These are phyloP conservation scores for Penicillium silybi DNA, from an alignment of 495 filamentous ascomycete species.

Conservation along the genomic window DNA sequence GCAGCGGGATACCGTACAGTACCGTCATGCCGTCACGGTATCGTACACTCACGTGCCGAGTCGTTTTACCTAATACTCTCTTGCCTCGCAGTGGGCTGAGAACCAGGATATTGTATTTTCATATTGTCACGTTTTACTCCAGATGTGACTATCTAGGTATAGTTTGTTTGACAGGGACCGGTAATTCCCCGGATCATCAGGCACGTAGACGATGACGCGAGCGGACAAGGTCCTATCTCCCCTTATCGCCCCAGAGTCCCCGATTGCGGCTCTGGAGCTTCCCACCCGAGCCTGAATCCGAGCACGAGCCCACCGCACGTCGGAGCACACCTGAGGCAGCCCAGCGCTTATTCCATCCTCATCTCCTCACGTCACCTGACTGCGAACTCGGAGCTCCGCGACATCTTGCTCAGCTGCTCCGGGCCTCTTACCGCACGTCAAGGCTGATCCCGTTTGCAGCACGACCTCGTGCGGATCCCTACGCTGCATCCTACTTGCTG, in stretches of 20 bases:
- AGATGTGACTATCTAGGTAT: neutral
- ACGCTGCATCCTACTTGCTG: slow-evolving; percentile 7
- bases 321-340: neutral
- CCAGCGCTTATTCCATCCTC: slow-evolving; percentile 1
- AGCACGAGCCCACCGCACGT: neutral
- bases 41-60: neutral
- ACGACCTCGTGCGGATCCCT: slow-evolving; percentile 1
- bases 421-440: neutral
- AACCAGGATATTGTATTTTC: too few species aligned
- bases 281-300: neutral
- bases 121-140: too few species aligned
- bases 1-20: slow-evolving; percentile 19
- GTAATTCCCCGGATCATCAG: slow-evolving; percentile 1
- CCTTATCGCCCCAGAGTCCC: slow-evolving; percentile 4
- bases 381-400: slow-evolving; percentile 18
- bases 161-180: neutral
- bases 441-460: slow-evolving; percentile 5
- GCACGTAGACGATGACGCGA: neutral
- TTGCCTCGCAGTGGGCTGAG: neutral
- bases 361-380: slow-evolving; percentile 23
- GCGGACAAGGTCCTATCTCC: slow-evolving; percentile 3
- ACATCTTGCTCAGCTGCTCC: neutral
- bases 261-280: slow-evolving; percentile 25
- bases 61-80: neutral
- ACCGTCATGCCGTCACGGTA: slow-evolving; percentile 13